Evolutionary conservation across 768 basidiomycete genomes (phyloP), one percentile per base, ranked within the genome.

Genomic region (Lentinula sp.): DNA sequence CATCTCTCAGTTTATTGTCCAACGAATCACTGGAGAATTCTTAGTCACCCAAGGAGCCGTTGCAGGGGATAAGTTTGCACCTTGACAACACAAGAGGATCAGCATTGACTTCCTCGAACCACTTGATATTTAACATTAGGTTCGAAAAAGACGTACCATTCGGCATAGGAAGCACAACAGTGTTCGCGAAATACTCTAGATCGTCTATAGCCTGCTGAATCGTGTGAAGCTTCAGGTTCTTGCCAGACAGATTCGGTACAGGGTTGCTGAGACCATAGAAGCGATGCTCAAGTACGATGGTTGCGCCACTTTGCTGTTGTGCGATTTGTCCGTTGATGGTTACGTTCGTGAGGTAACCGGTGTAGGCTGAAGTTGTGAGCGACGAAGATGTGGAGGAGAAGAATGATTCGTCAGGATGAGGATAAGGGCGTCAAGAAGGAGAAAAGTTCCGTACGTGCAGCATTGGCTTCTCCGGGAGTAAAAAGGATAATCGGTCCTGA

Each of bases 141-240:
- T 28, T 28, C n/a, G 11, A 72, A 23, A 82, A 75, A 7, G 70
- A 63, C 62, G 75, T 70, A 28, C 80, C 79, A 23, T 74, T 76
- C 0, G 78, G 76, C 73, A 78, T 77, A 0, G 82, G 77, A 15
- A 84, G 71, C 43, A 74, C 61, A 16, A 75, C 83, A 45, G 74
- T 83, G 60, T 76, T 67, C 13, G 80, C 74, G 62, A 84, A 84
- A 67, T 78, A 77, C 11, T 70, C 80, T 15, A 82, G 70, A 65
- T 84, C 82, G 50, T 81, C 74, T 45, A 82, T 77, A 32, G 80
- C 76, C 69, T 84, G 82, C 61, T 80, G 76, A 46, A 84, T 75
- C 1, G 80, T 83, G 64, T 77, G 75, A 31, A 74, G 59, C 60
- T 69, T 67, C 37, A 84, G 70, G 61, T 75, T 79, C 62, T 72